Conservation (phyloP, 2,329 filamentous ascomycete genomes). For the Daldinia sp. region DNA sequence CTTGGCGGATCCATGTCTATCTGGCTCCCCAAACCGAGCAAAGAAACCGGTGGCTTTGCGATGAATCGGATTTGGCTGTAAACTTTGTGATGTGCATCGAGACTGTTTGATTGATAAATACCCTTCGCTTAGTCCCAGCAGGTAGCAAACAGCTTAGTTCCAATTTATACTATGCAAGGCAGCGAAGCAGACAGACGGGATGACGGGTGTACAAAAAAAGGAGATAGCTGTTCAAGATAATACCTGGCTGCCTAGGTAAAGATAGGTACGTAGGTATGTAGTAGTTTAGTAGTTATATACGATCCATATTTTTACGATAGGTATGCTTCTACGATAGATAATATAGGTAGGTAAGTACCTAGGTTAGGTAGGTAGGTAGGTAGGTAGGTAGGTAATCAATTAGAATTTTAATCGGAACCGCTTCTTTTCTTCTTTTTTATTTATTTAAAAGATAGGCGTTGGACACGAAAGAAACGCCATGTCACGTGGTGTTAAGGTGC, state of each 20-base stretch:
- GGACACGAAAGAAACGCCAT: constrained; percentile 34
- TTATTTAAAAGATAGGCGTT: constrained; percentile 7
- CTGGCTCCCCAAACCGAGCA: background rate
- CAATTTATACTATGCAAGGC: constrained; percentile 13
- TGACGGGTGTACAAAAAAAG: background rate
- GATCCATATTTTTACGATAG: no score
- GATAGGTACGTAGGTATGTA: no score
- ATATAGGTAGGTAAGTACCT: background rate
- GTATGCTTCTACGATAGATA: no score
- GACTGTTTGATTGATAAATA: background rate
- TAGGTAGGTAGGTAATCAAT: no score
- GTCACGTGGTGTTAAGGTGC: constrained; percentile 23
- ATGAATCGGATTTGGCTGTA: background rate
- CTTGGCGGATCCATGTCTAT: constrained; percentile 40
- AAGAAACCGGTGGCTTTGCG: background rate
- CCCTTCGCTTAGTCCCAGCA: background rate
- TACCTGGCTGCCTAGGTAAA: no score
- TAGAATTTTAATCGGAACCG: background rate
- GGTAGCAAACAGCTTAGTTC: background rate
- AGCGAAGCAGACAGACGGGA: background rate
- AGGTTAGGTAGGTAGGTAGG: background rate
- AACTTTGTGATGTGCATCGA: constrained; percentile 9
- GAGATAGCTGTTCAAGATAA: constrained; percentile 1
- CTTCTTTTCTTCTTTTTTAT: no score
- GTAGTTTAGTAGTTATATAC: no score